Evolutionary conservation across 106 monocot genomes (phyloP), one percentile per base, ranked within the genome.

Genomic region (Acanthochlamys bracteata): DNA sequence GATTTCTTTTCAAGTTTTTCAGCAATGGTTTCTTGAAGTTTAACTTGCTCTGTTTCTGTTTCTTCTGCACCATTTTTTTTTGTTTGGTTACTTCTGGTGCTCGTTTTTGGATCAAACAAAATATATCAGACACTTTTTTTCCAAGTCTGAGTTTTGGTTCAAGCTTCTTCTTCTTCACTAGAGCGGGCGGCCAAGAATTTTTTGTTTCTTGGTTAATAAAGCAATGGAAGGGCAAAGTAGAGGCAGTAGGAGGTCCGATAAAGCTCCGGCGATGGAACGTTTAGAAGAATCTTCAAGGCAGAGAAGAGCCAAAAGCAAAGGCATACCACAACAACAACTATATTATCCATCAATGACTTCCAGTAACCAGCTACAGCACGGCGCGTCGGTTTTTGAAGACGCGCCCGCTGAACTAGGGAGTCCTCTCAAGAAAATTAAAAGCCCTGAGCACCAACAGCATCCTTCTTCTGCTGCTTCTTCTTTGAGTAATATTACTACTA

Each of bases 341-440:
- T n/a, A 49, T 12, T 9, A 17, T 17, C 17, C 49, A 49, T 49
- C 49, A 49, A 49, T 12, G 2, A 49, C 15, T 49, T 49, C 17
- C 10, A 9, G 0, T 1, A 20, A 15, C 55, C 42, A 7, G 41
- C 55, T 27, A 40, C 39, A 54, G 0, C 55, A 24, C 12, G 24
- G 64, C 10, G 11, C 20, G 64, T 46, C 46, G 12, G 54, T 56
- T 55, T 56, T 56, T 42, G 20, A 59, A 25, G 42, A 42, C 22
- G 24, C 69, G 55, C 16, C 58, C 41, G 13, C 42, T 20, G 3
- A 54, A 4, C 19, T 39, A 14, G 19, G 33, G 33, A 2, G 59
- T 2, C 73, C 63, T 53, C 42, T 55, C 54, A 71, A 71, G 71
- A 71, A 64, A 55, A 63, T 64, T 10, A 63, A 41, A 22, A 71